A percentile compares a stretch with the other conserved stretches of the same genome.
These are phyloP conservation scores for Collybia nuda DNA, from an alignment of 768 basidiomycete genomes.

Conservation along the genomic window DNA sequence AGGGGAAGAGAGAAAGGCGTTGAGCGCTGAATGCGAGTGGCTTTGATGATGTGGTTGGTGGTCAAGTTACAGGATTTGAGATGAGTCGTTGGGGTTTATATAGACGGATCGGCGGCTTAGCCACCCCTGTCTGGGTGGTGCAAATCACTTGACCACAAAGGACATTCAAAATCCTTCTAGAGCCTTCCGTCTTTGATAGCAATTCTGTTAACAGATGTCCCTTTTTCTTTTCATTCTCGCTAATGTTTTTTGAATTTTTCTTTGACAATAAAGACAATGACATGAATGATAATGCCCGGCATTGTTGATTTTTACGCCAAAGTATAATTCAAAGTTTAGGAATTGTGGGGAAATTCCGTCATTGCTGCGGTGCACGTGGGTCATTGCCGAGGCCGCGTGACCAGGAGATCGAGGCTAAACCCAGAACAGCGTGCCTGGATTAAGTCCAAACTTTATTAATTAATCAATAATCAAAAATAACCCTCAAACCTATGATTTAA, in stretches of 20 bases:
- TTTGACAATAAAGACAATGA: neutral
- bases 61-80: constrained; percentile 3
- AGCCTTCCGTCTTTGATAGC: constrained; percentile 5
- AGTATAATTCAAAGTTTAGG: too few relatives aligned
- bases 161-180: constrained; percentile 17
- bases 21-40: neutral
- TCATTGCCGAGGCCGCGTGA: too few relatives aligned
- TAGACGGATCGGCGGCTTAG: constrained; percentile 8
- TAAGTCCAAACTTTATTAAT: too few relatives aligned
- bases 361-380: too few relatives aligned
- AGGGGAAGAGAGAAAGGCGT: constrained; percentile 1
- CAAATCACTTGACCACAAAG: constrained; percentile 15
- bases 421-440: too few relatives aligned
- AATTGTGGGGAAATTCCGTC: too few relatives aligned
- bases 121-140: constrained; percentile 15
- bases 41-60: constrained; percentile 4
- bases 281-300: neutral
- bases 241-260: neutral
- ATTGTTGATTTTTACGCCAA: neutral
- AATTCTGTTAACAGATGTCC: neutral
- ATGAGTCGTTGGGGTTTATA: constrained; percentile 16
- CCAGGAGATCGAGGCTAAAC: too few relatives aligned
- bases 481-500: too few relatives aligned
- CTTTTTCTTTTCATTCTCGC: neutral
- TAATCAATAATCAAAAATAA: too few relatives aligned